phyloP scores from a whole-genome alignment of 1,284 basidiomycete genomes.

The Porodaedalea pini region DNA sequence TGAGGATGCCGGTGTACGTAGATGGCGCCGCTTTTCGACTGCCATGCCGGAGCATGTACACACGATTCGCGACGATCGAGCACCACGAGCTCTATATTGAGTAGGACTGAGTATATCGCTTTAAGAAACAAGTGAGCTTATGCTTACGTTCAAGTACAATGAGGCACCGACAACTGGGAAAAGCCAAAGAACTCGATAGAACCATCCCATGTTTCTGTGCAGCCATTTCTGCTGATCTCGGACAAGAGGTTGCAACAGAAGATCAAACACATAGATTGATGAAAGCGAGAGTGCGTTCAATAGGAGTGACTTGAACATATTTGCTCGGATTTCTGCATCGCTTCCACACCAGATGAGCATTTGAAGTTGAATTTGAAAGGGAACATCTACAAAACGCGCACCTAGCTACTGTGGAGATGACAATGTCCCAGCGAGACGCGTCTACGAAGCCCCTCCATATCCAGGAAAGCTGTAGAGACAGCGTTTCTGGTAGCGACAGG shows the following conservation, averaged over 20 bases:
- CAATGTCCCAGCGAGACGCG: slow-evolving; percentile 67
- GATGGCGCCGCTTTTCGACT: slow-evolving; percentile 41
- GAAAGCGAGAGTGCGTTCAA: slow-evolving; percentile 65
- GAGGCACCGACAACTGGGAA: slow-evolving; percentile 67
- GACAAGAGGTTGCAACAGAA: slow-evolving; percentile 68
- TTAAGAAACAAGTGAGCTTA: not conserved
- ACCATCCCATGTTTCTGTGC: slow-evolving; percentile 66
- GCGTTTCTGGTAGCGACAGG: slow-evolving; percentile 55
- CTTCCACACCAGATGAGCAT: slow-evolving; percentile 35
- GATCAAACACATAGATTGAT: slow-evolving; percentile 70
- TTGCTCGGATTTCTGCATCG: slow-evolving; percentile 68
- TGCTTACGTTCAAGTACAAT: slow-evolving; percentile 71
- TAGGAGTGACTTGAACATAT: slow-evolving; percentile 67
- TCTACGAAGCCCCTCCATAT: slow-evolving; percentile 60
- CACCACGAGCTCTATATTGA: slow-evolving; percentile 65
- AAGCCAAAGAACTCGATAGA: slow-evolving; percentile 74
- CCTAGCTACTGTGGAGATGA: slow-evolving; percentile 51
- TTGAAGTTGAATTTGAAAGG: slow-evolving; percentile 3
- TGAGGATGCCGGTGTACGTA: slow-evolving; percentile 69
- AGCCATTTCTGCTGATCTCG: slow-evolving; percentile 60
- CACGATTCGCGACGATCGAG: slow-evolving; percentile 64
- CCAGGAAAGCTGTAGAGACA: slow-evolving; percentile 56
- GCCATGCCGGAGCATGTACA: slow-evolving; percentile 64
- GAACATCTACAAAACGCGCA: slow-evolving; percentile 29
- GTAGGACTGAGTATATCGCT: not conserved